Evolutionary conservation across 805 yeast species (phyloP), one percentile per base, ranked within the genome.

Genomic region (Ogataea angusta): DNA sequence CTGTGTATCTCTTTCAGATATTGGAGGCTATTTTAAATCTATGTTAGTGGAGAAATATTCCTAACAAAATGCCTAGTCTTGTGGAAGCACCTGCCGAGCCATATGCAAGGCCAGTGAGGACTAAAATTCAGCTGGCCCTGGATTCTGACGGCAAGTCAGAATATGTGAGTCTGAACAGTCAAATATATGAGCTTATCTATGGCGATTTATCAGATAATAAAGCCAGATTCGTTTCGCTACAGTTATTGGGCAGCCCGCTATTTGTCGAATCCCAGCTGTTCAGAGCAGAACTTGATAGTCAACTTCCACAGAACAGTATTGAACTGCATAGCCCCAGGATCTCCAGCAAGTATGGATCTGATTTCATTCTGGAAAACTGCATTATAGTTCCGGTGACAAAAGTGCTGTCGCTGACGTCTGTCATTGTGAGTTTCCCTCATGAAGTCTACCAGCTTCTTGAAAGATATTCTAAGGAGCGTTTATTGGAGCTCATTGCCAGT

Each of bases 361-460:
- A 67, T 31, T 64, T 76, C 52, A 75, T 80, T 0, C 47, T 76
- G 17, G 67, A 66, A 22, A 48, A 56, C 3, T 68, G 73, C 21
- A 47, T 66, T 4, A 50, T 75, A 6, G 67, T 59, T 30, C 58
- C 69, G 2, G 57, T 74, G 3, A 25, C 34, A 6, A 58, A 54
- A 15, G 19, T 50, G 4, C 40, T 52, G 1, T 49, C 52, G 6
- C 66, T 82, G 18, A 64, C 68, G 0, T 56, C 53, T 5, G 52
- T 59, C 9, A 64, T 80, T 10, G 48, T 73, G 3, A 63, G 67
- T 5, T 66, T 75, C 6, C 77, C 76, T 5, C 63, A 66, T 1
- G 68, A 70, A 9, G 70, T 75, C 6, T 84, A 80, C 18, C 54
- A 55, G 5, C 57, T 66, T 14, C 57, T 78, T 7, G 63, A 65